A percentile compares a stretch with the other conserved stretches of the same genome.
Conservation (phyloP, 306 rosid genomes). For the Inga laurina region DNA sequence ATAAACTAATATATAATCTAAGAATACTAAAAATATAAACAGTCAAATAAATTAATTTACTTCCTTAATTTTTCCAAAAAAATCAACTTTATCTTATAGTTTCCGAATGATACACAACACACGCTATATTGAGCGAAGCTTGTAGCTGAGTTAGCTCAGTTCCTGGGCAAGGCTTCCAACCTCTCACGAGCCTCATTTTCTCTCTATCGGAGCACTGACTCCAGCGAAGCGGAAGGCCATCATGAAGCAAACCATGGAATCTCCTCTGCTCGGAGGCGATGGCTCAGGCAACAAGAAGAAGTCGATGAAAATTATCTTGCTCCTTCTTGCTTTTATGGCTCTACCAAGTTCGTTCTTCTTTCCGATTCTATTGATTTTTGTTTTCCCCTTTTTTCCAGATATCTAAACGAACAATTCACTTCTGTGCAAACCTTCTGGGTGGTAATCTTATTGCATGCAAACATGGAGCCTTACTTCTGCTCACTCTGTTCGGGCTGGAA, state of each 20-base stretch:
- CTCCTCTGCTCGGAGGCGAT: constrained; percentile 42
- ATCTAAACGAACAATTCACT: background rate
- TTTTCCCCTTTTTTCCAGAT: background rate
- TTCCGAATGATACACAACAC: background rate
- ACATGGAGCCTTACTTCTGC: background rate
- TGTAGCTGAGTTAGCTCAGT: background rate
- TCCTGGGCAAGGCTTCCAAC: background rate
- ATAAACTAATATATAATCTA: no score
- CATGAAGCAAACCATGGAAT: constrained; percentile 29
- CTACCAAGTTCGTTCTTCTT: constrained; percentile 38
- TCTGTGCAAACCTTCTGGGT: background rate
- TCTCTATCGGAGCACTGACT: background rate
- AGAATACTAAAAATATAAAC: no score
- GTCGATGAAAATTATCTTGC: constrained; percentile 23
- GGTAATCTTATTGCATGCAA: background rate
- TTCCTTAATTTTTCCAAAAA: no score
- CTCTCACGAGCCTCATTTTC: background rate
- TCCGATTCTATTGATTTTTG: background rate
- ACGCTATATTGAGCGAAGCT: background rate
- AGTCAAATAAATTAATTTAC: no score
- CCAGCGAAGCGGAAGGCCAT: background rate
- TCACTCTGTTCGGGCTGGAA: background rate
- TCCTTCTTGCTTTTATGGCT: constrained; percentile 34
- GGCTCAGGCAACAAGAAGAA: constrained; percentile 13
- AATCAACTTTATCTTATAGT: no score